Base-by-base conservation (phyloP, 805 yeast genomes). In the Teunomyces barrocoloradensis region DNA sequence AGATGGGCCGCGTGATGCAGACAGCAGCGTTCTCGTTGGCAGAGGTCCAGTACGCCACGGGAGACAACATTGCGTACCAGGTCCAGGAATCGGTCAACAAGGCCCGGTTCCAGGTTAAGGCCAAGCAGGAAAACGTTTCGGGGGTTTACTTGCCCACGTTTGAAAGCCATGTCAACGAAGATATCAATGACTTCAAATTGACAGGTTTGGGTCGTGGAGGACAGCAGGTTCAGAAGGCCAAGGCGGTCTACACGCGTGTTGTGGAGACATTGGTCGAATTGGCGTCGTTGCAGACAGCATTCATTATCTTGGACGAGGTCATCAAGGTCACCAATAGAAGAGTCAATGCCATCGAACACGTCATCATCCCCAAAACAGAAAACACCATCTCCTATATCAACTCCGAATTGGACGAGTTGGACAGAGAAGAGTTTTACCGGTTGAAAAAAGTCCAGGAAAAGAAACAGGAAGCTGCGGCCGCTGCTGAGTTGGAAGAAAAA, bases 191-290 rank as follows among this genome's bases (percentile, higher is more conserved):
- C 63, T 92, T 92, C 77, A 89, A 89, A 67, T 76, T 92, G 81
- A 92, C 98, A 4, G 99, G 99, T 58, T 77, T 92, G 56, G 99
- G 99, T 44, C 81, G 97, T 67, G 99, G 99, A 70, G 98, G 99
- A 54, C 98, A 92, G 70, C 98, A 92, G 66, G 96, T 92, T 46
- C 96, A 88, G 68, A 86, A 85, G 68, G 97, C 98, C 48, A 90
- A 91, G 69, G 80, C 81, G 55, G 96, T 94, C 20, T 94, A 94
- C 68, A 85, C 97, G 32, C 88, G 85, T 61, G 96, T 97, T 11
- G 97, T 94, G n/a, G 98, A 94, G 69, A 90, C 97, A 0, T 78
- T 92, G 53, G 97, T 92, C 28, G 97, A 90, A 64, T 78, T 92
- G 56, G 99, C 99, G 0, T 89, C 97, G 10, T 75, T 94, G 61